Percentiles rank a stretch among this genome's conserved stretches.
Evolutionary conservation across 2,329 filamentous ascomycete species (phyloP).

Genomic region (Fusarium nanum): DNA sequence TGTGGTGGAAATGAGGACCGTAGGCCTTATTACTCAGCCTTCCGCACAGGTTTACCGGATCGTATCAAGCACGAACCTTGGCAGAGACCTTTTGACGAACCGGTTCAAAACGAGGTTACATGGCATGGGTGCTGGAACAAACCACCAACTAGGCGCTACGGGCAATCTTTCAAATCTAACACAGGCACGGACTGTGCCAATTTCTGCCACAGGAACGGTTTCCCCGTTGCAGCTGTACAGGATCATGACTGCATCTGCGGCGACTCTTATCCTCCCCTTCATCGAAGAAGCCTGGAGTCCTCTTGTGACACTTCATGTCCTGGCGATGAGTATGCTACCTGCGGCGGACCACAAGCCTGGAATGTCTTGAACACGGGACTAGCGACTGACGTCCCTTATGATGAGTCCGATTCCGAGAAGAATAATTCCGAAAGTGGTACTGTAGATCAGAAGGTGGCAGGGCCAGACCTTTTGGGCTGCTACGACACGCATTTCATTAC

Average conservation of each 20-base stretch:
- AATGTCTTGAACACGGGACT: constrained; percentile 7
- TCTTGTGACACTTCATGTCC: background rate
- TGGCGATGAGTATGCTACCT: background rate
- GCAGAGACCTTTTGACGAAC: background rate
- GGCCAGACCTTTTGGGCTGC: background rate
- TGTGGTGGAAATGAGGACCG: background rate
- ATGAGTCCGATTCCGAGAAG: background rate
- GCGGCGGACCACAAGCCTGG: background rate
- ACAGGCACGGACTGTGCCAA: background rate
- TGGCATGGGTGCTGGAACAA: constrained; percentile 15
- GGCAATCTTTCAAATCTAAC: background rate
- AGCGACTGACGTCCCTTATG: background rate
- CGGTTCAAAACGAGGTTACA: background rate
- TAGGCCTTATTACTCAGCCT: background rate
- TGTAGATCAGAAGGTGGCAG: rapidly evolving
- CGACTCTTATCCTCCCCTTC: constrained; percentile 2
- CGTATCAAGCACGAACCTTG: background rate
- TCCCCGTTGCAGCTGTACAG: background rate
- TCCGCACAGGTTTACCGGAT: background rate
- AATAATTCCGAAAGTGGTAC: background rate
- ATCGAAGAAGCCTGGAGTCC: background rate
- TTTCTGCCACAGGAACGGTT: background rate
- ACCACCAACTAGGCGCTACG: background rate
- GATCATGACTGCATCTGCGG: background rate
- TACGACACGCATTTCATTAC: background rate